Percentiles rank a stretch among this genome's conserved stretches.
phyloP scores from a whole-genome alignment of 257 asterid species.

The Gynochthodes officinalis region DNA sequence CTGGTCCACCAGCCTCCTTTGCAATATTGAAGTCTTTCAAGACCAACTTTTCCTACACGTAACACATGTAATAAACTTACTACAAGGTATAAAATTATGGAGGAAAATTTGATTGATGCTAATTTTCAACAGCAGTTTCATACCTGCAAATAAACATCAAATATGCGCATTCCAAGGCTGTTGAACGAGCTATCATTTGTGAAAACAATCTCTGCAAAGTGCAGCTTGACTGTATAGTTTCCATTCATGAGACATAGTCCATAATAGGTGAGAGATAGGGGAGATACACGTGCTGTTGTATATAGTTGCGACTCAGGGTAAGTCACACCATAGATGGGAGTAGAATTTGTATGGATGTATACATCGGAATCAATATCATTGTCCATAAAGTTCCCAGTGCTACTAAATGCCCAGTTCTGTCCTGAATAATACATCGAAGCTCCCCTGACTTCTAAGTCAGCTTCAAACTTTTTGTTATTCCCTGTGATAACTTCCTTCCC shows the following conservation, averaged over 20 bases:
- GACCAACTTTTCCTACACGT: constrained; percentile 41
- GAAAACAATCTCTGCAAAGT: constrained; percentile 75
- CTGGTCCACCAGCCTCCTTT: constrained; percentile 76
- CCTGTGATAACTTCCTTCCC: constrained; percentile 45
- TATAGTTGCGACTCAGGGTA: constrained; percentile 43
- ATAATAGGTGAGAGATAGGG: constrained; percentile 85
- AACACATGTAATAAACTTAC: constrained; percentile 1
- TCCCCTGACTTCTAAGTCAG: constrained; percentile 70
- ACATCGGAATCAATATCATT: constrained; percentile 55
- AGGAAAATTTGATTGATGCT: neutral
- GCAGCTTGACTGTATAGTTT: constrained; percentile 78
- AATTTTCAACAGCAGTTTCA: neutral
- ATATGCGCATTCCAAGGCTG: constrained; percentile 77
- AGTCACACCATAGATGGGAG: constrained; percentile 34
- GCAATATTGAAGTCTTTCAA: constrained; percentile 78
- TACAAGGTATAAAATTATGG: neutral
- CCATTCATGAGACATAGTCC: constrained; percentile 80
- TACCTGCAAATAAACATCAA: constrained; percentile 93
- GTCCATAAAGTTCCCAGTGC: constrained; percentile 92
- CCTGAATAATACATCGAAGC: constrained; percentile 64
- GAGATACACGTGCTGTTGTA: constrained; percentile 70
- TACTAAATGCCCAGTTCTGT: constrained; percentile 83
- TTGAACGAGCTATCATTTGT: constrained; percentile 61
- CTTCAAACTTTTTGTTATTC: constrained; percentile 39
- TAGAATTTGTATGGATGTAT: constrained; percentile 43